Percentiles rank a stretch among this genome's conserved stretches.
phyloP scores from a whole-genome alignment of 352 stramenopile species.

The Phytophthora palmivora region DNA sequence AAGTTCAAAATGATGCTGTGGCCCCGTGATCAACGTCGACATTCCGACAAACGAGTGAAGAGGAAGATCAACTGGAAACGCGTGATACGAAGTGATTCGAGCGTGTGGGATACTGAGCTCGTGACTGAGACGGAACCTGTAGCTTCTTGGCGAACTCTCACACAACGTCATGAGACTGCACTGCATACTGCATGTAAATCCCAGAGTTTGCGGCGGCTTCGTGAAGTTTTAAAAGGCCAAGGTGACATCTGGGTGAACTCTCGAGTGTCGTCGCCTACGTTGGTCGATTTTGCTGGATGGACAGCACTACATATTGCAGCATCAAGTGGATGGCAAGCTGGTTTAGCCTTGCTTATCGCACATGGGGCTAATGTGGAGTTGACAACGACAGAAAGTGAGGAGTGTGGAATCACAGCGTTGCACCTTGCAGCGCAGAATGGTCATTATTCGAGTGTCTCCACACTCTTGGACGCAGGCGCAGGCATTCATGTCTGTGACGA shows the following conservation, averaged over 20 bases:
- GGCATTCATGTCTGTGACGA: conserved; percentile 23
- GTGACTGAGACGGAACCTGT: conserved; percentile 6
- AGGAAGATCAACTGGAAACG: too few species aligned
- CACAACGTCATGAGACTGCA: conserved; percentile 2
- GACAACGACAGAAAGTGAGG: conserved; percentile 1
- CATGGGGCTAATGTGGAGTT: conserved; percentile 35
- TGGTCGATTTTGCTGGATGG: conserved; percentile 18
- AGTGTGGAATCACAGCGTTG: conserved; percentile 22
- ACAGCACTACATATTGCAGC: conserved; percentile 43
- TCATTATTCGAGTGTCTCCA: conserved; percentile 29
- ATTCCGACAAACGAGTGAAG: neutral
- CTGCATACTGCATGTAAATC: conserved; percentile 15
- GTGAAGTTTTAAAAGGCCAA: conserved; percentile 22
- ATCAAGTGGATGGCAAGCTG: conserved; percentile 33
- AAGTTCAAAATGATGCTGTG: conserved; percentile 43
- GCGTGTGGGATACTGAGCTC: conserved; percentile 15
- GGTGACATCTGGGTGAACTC: conserved; percentile 12
- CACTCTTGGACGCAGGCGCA: conserved; percentile 41
- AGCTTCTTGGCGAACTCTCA: neutral
- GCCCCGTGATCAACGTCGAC: neutral
- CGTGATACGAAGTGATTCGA: neutral
- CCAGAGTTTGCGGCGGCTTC: conserved; percentile 16
- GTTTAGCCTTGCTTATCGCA: conserved; percentile 33
- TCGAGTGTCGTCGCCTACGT: neutral
- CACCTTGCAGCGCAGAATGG: conserved; percentile 38